phyloP scores from a whole-genome alignment of 208 protist genomes.

The Sergeia podlipaevii region DNA sequence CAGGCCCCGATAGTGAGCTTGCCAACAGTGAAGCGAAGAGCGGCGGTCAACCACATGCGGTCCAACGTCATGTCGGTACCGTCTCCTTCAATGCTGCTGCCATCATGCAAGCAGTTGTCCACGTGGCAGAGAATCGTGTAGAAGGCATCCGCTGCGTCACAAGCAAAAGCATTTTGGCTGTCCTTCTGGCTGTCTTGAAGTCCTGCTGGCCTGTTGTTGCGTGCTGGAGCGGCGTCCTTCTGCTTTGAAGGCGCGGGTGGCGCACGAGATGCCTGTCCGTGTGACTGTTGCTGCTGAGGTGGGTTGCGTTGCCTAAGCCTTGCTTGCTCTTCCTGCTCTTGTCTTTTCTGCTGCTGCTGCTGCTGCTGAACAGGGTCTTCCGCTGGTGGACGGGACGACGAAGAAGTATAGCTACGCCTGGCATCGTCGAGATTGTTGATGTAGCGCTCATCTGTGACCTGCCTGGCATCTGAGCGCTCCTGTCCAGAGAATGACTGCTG shows the following conservation, averaged over 20 bases:
- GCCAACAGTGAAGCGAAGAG: conserved; percentile 26
- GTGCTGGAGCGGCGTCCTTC: not conserved
- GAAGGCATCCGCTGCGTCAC: conserved; percentile 11
- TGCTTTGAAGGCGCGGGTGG: not conserved
- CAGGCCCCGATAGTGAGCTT: conserved; percentile 24
- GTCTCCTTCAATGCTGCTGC: not conserved
- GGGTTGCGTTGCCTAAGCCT: too few species aligned
- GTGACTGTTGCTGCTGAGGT: not conserved
- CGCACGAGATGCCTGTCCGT: not conserved
- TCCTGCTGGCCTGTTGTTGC: not conserved
- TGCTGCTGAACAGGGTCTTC: too few species aligned
- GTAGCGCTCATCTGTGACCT: too few species aligned
- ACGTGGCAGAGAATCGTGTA: conserved; percentile 13
- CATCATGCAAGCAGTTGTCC: not conserved
- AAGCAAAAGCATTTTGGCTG: too few species aligned
- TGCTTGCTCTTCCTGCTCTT: too few species aligned
- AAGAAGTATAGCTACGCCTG: too few species aligned
- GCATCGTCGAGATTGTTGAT: too few species aligned
- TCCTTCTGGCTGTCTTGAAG: too few species aligned
- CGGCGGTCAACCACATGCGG: conserved; percentile 23
- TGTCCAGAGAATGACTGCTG: too few species aligned
- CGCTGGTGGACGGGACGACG: too few species aligned
- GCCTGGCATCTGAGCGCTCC: too few species aligned
- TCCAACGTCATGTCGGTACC: conserved; percentile 10
- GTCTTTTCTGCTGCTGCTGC: too few species aligned